Base-by-base conservation (phyloP, 805 yeast genomes). In the Lipomyces yamanashiensis region DNA sequence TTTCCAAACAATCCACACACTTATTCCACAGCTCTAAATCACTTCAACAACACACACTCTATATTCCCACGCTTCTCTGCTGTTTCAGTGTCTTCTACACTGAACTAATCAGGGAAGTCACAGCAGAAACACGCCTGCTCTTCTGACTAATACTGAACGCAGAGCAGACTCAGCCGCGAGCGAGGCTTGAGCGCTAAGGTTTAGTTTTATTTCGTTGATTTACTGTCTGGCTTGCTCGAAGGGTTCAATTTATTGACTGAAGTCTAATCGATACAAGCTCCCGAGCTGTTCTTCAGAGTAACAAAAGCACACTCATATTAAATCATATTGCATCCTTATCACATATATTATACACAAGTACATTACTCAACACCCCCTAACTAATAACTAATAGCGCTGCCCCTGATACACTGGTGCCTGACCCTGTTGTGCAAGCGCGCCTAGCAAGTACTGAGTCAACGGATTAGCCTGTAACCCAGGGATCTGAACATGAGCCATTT, bases 361-460 rank as follows among this genome's bases (percentile, higher is more conserved):
- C 6, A 57, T 44, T 10, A 19, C 17, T 45, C 3, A 45, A 5
- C n/a, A n/a, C n/a, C n/a, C n/a, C n/a, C n/a, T n/a, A n/a, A n/a
- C n/a, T n/a, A 28, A 28, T 28, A 37, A 40, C 39, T 53, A 53
- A 47, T 59, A 45, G 43, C n/a, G 52, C 48, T 23, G 37, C 19
- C 43, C 44, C 13, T 45, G 44, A 23, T 33, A 48, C 40, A 37
- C n/a, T 21, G 50, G 58, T 9, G 57, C 59, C 19, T 55, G 64
- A 37, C 43, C 58, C 54, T 69, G 72, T 53, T 67, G 72, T 43
- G 69, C 72, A 21, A 72, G 73, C 10, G 72, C 64, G 9, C 70
- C 71, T 17, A 69, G 58, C 7, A 73, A 95, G 15, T 90, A 89
- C 17, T 81, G 84, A 73, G 90, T 90, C 71, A 91, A 79, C 45